Conservation (phyloP, 768 basidiomycete genomes). For the Boletus fagicola region DNA sequence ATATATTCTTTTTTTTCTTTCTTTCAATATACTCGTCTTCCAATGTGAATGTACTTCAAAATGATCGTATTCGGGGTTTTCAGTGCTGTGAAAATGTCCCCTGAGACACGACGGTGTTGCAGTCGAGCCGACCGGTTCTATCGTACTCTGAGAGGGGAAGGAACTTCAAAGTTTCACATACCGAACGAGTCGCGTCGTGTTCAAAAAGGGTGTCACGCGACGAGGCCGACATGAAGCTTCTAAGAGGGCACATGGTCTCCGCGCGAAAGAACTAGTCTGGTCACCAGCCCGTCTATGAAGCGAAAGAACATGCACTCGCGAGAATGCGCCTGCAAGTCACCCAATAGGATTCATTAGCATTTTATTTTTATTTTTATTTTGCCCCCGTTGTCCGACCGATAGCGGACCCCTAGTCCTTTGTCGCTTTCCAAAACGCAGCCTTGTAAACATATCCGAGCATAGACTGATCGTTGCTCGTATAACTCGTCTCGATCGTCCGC, state of each 20-base stretch:
- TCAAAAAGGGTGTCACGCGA: background rate
- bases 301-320: no score
- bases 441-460: conserved; percentile 88
- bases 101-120: background rate
- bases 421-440: conserved; percentile 81
- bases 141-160: background rate
- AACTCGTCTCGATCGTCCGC: conserved; percentile 74
- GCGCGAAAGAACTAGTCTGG: background rate
- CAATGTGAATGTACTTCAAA: background rate
- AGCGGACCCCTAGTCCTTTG: conserved; percentile 30
- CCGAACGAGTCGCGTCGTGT: background rate
- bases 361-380: background rate
- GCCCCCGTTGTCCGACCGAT: background rate
- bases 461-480: conserved; percentile 75
- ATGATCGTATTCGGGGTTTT: background rate
- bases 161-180: background rate
- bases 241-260: background rate
- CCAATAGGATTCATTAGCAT: background rate
- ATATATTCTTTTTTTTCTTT: no score
- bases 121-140: background rate
- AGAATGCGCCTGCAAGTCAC: background rate
- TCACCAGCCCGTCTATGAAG: no score
- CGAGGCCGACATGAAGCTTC: background rate
- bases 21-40: no score
- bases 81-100: background rate